Evolutionary conservation across 192 early-diverging fungal species (phyloP).

Genomic region (Gryganskiella cystojenkinii): DNA sequence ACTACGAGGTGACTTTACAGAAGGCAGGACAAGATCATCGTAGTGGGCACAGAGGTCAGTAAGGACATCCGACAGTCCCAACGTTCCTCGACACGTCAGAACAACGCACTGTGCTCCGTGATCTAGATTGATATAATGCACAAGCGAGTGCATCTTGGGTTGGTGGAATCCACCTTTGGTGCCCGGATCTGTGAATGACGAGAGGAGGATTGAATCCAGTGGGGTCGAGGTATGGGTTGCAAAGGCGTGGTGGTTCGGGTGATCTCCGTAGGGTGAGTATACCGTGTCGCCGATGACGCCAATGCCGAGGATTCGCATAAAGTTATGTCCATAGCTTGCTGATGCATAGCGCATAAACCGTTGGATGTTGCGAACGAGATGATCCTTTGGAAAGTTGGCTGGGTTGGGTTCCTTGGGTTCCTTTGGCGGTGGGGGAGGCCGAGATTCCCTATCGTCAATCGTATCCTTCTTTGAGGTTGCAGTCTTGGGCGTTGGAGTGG

Average conservation of each 20-base stretch:
- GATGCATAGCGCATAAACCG: conserved; percentile 77
- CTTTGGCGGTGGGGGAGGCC: conserved; percentile 37
- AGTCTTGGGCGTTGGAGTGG: conserved; percentile 19
- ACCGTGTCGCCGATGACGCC: conserved; percentile 54
- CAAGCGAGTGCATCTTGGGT: conserved; percentile 76
- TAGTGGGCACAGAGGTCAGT: conserved; percentile 89
- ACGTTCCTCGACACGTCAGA: conserved; percentile 87
- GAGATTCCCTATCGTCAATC: conserved; percentile 17
- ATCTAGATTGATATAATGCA: conserved; percentile 87
- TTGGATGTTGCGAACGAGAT: conserved; percentile 72
- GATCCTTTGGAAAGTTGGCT: conserved; percentile 63
- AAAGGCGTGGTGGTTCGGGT: conserved; percentile 80
- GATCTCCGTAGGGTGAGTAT: conserved; percentile 56
- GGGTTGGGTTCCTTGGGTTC: conserved; percentile 53
- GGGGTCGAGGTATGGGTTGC: conserved; percentile 81
- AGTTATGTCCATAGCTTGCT: conserved; percentile 76
- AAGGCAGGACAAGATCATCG: conserved; percentile 62
- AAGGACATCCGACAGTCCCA: conserved; percentile 87
- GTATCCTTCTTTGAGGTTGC: not conserved
- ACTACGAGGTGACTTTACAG: conserved; percentile 20
- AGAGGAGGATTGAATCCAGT: conserved; percentile 80
- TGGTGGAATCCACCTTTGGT: conserved; percentile 42
- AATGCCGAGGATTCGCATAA: conserved; percentile 79
- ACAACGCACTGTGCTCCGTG: conserved; percentile 81
- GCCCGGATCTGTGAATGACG: conserved; percentile 64